phyloP scores from a whole-genome alignment of 169 alveolate species.

The Miamiensis avidus region DNA sequence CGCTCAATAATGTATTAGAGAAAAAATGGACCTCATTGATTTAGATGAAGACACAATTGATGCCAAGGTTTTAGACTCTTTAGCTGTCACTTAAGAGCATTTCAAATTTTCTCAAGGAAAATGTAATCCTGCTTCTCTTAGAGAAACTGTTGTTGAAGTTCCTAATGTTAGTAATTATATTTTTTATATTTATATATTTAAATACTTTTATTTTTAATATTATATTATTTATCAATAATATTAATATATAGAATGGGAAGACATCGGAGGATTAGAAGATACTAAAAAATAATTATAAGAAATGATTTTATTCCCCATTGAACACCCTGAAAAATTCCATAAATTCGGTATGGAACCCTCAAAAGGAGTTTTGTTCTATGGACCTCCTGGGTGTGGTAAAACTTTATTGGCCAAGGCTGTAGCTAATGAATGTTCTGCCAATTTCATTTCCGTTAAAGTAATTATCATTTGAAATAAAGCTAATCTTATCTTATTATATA shows the following conservation, averaged over 20 bases:
- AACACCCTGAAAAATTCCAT: slow-evolving; percentile 98
- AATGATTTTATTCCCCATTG: slow-evolving; percentile 97
- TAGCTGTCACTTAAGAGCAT: slow-evolving; percentile 99
- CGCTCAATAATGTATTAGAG: slow-evolving; percentile 98
- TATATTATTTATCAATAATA: too few species aligned
- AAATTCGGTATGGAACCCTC: slow-evolving; percentile 99
- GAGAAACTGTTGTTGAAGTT: slow-evolving; percentile 98
- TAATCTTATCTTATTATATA: not conserved
- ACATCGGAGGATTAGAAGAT: slow-evolving; percentile 98
- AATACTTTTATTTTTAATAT: not conserved
- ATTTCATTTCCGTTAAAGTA: slow-evolving; percentile 98
- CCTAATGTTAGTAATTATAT: slow-evolving; percentile 90
- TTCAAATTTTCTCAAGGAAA: slow-evolving; percentile 96
- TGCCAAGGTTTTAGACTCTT: slow-evolving; percentile 96
- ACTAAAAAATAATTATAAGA: slow-evolving; percentile 96
- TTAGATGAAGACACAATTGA: slow-evolving; percentile 98
- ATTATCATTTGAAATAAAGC: too few species aligned
- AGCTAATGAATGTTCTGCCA: slow-evolving; percentile 99
- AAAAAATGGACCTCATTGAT: slow-evolving; percentile 99
- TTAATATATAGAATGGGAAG: slow-evolving; percentile 95
- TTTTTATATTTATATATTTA: too few species aligned
- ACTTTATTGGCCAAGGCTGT: slow-evolving; percentile 99
- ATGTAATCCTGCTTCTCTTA: slow-evolving; percentile 96
- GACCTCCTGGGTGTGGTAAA: slow-evolving; percentile 99
- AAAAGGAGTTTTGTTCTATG: slow-evolving; percentile 99